These are phyloP conservation scores for Miscanthus lutarioriparius DNA, from an alignment of 176 grass and related monocot genomes.

Conservation along the genomic window DNA sequence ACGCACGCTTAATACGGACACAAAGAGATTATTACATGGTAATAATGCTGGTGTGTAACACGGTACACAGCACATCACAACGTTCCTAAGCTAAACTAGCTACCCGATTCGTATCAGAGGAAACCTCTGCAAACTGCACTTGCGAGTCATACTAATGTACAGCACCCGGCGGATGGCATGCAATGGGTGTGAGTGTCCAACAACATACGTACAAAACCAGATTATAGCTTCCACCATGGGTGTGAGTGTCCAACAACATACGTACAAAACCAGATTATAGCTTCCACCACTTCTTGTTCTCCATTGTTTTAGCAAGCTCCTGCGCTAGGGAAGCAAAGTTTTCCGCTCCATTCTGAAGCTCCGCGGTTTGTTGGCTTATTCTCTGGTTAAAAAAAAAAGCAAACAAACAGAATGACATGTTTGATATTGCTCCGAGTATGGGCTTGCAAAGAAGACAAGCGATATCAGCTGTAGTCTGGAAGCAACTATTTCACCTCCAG, in stretches of 20 bases:
- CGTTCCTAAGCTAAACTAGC: slow-evolving; percentile 22
- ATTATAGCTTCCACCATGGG: slow-evolving; percentile 84
- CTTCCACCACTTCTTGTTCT: slow-evolving; percentile 99
- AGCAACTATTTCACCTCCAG: slow-evolving; percentile 60
- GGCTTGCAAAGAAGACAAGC: neutral
- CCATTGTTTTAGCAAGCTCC: slow-evolving; percentile 87
- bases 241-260: neutral
- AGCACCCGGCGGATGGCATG: neutral
- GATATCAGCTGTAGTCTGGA: neutral
- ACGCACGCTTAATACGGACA: neutral
- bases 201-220: neutral
- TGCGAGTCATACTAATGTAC: slow-evolving; percentile 2
- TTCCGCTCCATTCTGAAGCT: slow-evolving; percentile 80
- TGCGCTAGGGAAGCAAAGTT: slow-evolving; percentile 74
- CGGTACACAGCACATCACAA: slow-evolving; percentile 11
- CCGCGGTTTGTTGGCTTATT: slow-evolving; percentile 72
- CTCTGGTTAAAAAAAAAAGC: slow-evolving; percentile 36
- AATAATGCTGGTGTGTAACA: neutral
- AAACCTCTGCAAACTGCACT: neutral
- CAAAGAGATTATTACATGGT: neutral
- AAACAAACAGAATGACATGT: neutral
- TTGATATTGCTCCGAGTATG: slow-evolving; percentile 7
- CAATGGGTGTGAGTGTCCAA: neutral
- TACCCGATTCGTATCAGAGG: neutral
- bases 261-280: slow-evolving; percentile 34